phyloP scores from a whole-genome alignment of 768 basidiomycete species.

The Termitomyces sp. region DNA sequence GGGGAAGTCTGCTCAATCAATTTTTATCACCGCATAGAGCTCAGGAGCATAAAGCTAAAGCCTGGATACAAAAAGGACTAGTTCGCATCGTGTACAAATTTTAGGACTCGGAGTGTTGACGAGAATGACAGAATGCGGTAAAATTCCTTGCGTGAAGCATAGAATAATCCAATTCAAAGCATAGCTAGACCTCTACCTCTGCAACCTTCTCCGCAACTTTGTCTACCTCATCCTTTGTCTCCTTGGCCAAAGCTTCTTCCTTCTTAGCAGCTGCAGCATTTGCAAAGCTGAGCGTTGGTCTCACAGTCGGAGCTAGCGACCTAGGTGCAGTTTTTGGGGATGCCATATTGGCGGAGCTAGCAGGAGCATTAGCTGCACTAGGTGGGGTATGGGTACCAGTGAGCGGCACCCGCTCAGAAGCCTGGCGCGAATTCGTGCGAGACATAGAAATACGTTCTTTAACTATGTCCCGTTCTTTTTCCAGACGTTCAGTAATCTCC shows the following conservation, averaged over 20 bases:
- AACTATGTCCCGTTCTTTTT: slow-evolving; percentile 59
- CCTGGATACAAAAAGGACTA: not conserved
- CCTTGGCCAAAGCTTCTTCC: slow-evolving; percentile 29
- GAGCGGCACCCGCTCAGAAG: slow-evolving; percentile 41
- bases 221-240: slow-evolving; percentile 14
- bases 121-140: not conserved
- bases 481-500: slow-evolving; percentile 67
- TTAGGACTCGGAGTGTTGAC: not conserved
- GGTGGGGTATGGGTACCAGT: slow-evolving; percentile 31
- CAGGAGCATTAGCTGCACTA: slow-evolving; percentile 12
- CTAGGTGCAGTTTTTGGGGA: slow-evolving; percentile 26
- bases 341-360: slow-evolving; percentile 15
- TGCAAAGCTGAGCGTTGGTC: slow-evolving; percentile 80
- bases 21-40: too few species aligned
- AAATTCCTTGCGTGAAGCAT: slow-evolving; percentile 1
- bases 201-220: slow-evolving; percentile 19
- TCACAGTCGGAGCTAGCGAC: slow-evolving; percentile 46
- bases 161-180: slow-evolving; percentile 7
- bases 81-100: not conserved
- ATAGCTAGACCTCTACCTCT: slow-evolving; percentile 12
- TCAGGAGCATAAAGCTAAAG: too few species aligned
- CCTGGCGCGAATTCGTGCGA: slow-evolving; percentile 47
- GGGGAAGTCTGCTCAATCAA: too few species aligned
- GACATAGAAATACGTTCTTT: slow-evolving; percentile 53
- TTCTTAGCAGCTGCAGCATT: slow-evolving; percentile 71